Evolutionary conservation across 208 protist genomes (phyloP).

Genomic region (Angomonas ambiguus): DNA sequence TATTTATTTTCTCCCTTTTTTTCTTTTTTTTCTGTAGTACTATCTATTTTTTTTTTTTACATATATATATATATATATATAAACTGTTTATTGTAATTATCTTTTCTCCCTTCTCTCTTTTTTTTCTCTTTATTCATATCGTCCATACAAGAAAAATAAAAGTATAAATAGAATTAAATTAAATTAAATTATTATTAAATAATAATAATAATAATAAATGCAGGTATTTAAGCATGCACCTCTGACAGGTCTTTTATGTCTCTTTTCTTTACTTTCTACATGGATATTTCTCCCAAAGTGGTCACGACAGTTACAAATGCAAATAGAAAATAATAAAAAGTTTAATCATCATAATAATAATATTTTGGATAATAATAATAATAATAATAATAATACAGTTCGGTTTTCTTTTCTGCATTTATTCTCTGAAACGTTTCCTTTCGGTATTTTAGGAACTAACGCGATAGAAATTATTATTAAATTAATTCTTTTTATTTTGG

Average conservation of each 20-base stretch:
- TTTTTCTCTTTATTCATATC: too few species aligned
- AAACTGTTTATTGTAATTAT: background rate
- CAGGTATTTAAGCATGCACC: too few species aligned
- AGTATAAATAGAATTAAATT: background rate
- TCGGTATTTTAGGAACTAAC: background rate
- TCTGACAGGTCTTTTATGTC: too few species aligned
- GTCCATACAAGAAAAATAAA: background rate
- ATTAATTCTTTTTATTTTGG: background rate
- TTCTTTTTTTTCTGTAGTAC: background rate
- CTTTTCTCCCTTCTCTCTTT: constrained; percentile 14
- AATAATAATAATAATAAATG: too few species aligned
- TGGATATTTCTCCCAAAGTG: too few species aligned
- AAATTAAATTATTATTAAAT: too few species aligned
- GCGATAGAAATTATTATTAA: background rate
- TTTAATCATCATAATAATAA: constrained; percentile 10
- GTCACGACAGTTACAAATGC: too few species aligned
- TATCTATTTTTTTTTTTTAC: background rate
- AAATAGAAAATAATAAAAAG: background rate
- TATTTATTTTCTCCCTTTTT: constrained; percentile 12
- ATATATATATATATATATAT: background rate
- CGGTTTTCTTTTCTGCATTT: too few species aligned
- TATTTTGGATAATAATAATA: constrained; percentile 9
- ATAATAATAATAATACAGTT: background rate
- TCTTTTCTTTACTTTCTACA: too few species aligned
- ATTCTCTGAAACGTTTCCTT: background rate